These are phyloP conservation scores for Coemansia sp. DNA, from an alignment of 192 early-diverging fungal genomes.

Conservation along the genomic window DNA sequence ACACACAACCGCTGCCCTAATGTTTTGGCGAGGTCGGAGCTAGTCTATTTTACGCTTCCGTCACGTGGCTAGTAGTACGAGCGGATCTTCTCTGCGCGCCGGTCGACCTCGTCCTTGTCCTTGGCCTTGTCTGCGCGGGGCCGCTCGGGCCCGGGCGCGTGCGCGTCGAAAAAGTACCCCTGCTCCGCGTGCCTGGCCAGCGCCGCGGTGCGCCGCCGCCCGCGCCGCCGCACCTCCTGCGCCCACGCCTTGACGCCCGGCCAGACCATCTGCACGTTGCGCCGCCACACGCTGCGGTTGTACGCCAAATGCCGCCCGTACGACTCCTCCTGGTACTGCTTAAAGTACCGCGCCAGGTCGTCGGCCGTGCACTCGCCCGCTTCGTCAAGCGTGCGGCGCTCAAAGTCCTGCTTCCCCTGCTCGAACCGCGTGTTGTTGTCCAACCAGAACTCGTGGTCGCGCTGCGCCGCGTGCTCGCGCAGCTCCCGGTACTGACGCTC, in stretches of 20 bases:
- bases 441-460: constrained; percentile 43
- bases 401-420: constrained; percentile 31
- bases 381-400: constrained; percentile 4
- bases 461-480: constrained; percentile 22
- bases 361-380: constrained; percentile 32
- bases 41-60: neutral
- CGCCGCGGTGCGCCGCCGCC: constrained; percentile 2
- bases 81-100: constrained; percentile 44
- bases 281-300: constrained; percentile 39
- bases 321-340: constrained; percentile 43
- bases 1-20: no score
- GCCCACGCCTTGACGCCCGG: constrained; percentile 37
- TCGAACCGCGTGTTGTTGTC: constrained; percentile 47
- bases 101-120: constrained; percentile 8
- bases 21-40: neutral
- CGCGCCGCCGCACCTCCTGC: constrained; percentile 12
- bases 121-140: neutral
- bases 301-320: constrained; percentile 34
- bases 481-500: constrained; percentile 29
- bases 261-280: constrained; percentile 35
- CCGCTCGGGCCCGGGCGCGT: neutral
- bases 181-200: constrained; percentile 26
- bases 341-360: constrained; percentile 37
- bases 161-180: constrained; percentile 15
- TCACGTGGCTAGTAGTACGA: constrained; percentile 39